Evolutionary conservation across 345 rosid species (phyloP).

Genomic region (Populus ilicifolia): DNA sequence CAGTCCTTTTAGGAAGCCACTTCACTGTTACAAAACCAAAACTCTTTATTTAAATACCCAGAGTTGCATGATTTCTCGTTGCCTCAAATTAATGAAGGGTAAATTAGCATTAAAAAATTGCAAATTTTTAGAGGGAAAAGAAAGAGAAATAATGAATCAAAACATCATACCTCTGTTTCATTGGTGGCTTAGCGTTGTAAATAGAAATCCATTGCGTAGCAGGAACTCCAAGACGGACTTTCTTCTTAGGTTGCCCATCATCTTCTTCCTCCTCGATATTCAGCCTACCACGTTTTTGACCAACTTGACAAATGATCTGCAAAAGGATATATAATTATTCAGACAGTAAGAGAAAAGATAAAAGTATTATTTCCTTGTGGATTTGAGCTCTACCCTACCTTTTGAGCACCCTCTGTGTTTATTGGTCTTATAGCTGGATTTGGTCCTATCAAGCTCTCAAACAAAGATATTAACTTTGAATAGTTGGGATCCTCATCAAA

Average conservation of each 20-base stretch:
- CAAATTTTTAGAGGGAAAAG: not conserved
- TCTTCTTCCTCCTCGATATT: slow-evolving; percentile 31
- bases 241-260: slow-evolving; percentile 32
- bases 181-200: slow-evolving; percentile 34
- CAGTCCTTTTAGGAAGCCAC: not conserved
- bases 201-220: slow-evolving; percentile 34
- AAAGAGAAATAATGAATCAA: not conserved
- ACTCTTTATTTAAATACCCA: not conserved
- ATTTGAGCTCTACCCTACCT: slow-evolving; percentile 10
- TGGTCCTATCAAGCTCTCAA: slow-evolving; percentile 30
- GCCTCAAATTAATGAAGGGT: not conserved
- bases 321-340: slow-evolving; percentile 14
- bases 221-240: slow-evolving; percentile 34
- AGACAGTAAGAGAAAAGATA: not conserved
- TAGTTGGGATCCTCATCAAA: slow-evolving; percentile 37
- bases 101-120: not conserved
- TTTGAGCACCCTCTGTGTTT: slow-evolving; percentile 37
- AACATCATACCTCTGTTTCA: slow-evolving; percentile 30
- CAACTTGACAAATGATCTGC: slow-evolving; percentile 62
- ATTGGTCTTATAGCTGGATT: slow-evolving; percentile 37
- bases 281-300: slow-evolving; percentile 34
- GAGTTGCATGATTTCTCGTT: not conserved
- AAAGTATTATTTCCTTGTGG: not conserved
- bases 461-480: slow-evolving; percentile 28
- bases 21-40: not conserved